phyloP scores from a whole-genome alignment of 768 basidiomycete genomes.

The Russula dissimulans region DNA sequence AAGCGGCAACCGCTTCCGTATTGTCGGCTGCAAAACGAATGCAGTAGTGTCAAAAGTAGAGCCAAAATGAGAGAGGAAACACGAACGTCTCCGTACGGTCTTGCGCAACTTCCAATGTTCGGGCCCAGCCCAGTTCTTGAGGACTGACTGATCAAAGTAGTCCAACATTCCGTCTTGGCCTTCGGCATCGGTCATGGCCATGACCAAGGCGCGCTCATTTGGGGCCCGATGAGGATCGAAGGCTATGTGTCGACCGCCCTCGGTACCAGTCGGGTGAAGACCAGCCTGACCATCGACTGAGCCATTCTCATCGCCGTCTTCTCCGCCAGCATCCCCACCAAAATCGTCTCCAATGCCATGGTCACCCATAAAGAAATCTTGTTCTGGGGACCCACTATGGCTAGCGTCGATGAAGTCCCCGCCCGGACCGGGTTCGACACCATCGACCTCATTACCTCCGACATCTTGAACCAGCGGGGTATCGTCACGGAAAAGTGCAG shows the following conservation, averaged over 20 bases:
- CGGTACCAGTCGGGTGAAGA: conserved; percentile 36
- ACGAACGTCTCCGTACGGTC: conserved; percentile 67
- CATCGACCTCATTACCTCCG: conserved; percentile 32
- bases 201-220: conserved; percentile 69
- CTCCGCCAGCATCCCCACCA: conserved; percentile 27
- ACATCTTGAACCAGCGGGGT: conserved; percentile 34
- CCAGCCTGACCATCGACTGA: conserved; percentile 33
- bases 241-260: conserved; percentile 50
- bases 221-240: conserved; percentile 82
- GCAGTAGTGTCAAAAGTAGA: conserved; percentile 9
- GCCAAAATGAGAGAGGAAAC: conserved; percentile 1
- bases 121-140: conserved; percentile 97
- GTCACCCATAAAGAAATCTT: conserved; percentile 64
- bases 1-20: conserved; percentile 38
- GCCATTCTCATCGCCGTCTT: conserved; percentile 33
- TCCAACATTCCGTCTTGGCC: conserved; percentile 63
- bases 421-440: conserved; percentile 30
- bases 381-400: conserved; percentile 30
- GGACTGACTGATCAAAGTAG: conserved; percentile 80
- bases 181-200: conserved; percentile 72
- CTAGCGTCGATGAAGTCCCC: conserved; percentile 33
- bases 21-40: conserved; percentile 34
- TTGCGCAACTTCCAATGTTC: conserved; percentile 96
- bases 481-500: conserved; percentile 50
- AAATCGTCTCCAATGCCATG: conserved; percentile 45